These are phyloP conservation scores for Erodium moschatum DNA, from an alignment of 441 rosid genomes.

Conservation along the genomic window DNA sequence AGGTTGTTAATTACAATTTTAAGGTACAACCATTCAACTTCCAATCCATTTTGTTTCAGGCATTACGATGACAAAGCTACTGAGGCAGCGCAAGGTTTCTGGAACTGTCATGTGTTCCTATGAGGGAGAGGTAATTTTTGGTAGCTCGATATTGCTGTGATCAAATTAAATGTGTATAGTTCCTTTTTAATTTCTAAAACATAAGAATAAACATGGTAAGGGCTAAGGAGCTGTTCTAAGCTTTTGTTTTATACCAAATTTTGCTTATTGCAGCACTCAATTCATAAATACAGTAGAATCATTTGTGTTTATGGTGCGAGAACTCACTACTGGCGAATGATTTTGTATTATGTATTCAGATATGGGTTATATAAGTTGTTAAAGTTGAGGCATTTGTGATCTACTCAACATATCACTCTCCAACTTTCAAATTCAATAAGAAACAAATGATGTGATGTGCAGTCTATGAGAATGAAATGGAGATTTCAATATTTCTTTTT, in stretches of 20 bases:
- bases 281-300: background rate
- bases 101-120: conserved; percentile 96
- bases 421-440: background rate
- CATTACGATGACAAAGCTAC: conserved; percentile 90
- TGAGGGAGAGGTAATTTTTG: conserved; percentile 78
- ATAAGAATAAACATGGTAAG: background rate
- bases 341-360: background rate
- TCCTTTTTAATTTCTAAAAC: background rate
- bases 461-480: background rate
- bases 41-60: conserved; percentile 31
- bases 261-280: background rate
- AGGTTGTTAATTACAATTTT: too few relatives aligned
- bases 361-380: background rate
- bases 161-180: background rate
- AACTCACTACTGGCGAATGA: background rate
- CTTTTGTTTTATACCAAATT: background rate
- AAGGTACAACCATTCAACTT: background rate
- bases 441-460: background rate
- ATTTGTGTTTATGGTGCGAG: background rate
- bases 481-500: background rate
- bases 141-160: background rate
- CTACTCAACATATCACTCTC: too few relatives aligned
- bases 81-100: conserved; percentile 80
- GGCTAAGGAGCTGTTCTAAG: background rate
- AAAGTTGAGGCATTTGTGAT: background rate